Percentiles rank a stretch among this genome's conserved stretches.
phyloP scores from a whole-genome alignment of 331 rosid species.

The Stylosanthes scabra region DNA sequence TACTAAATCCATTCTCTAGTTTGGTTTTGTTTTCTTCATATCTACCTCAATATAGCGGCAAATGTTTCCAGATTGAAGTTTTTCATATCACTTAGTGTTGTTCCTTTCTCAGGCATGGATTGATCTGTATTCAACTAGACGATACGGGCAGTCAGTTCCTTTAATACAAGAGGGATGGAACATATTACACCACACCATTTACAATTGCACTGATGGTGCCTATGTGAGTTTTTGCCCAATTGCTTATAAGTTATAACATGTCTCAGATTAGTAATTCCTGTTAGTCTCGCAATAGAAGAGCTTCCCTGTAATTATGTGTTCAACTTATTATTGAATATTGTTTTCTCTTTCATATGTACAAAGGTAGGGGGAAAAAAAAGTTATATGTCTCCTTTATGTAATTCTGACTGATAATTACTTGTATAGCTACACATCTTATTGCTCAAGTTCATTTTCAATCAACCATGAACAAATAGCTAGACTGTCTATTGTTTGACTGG shows the following conservation, averaged over 20 bases:
- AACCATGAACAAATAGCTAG: neutral
- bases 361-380: neutral
- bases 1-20: neutral
- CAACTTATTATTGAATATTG: conserved; percentile 21
- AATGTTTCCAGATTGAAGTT: conserved; percentile 25
- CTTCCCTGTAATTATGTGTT: conserved; percentile 8
- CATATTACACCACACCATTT: conserved; percentile 66
- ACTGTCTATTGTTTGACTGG: conserved; percentile 20
- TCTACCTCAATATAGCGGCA: neutral
- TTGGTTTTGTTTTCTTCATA: neutral
- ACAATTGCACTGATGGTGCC: conserved; percentile 87
- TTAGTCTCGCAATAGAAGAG: conserved; percentile 26
- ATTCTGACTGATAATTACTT: neutral
- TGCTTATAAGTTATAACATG: conserved; percentile 16
- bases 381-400: neutral
- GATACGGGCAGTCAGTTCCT: conserved; percentile 72
- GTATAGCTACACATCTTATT: conserved; percentile 13
- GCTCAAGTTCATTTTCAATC: conserved; percentile 28
- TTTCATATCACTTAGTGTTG: neutral
- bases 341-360: conserved; percentile 19
- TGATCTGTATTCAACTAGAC: conserved; percentile 66
- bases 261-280: conserved; percentile 2
- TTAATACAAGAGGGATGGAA: conserved; percentile 71
- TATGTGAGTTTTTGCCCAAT: conserved; percentile 58
- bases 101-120: conserved; percentile 66